Evolutionary conservation across 768 basidiomycete species (phyloP), one percentile per base, ranked within the genome.

Genomic region (Lactarius trivialis): DNA sequence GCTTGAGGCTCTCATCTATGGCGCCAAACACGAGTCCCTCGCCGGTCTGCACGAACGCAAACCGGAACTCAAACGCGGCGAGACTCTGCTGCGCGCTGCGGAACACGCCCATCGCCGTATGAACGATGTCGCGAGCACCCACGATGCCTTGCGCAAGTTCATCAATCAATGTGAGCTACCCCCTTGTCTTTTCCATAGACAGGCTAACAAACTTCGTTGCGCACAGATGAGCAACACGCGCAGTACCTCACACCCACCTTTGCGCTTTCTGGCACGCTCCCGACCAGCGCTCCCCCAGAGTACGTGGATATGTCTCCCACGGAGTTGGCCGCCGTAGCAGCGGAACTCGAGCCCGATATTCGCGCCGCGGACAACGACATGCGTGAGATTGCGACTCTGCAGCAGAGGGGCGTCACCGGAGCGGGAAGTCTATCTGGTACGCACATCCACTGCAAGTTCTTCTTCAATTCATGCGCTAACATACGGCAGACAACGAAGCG

Each of bases 291-390:
- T 14, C 72, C 78, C 1, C 81, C 85, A 7, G 72, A 83, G 28
- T 88, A 86, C 60, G 82, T 82, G 56, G 79, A 79, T 39, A 85
- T 92, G 84, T 78, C 85, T 0, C 69, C 82, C 0, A 81, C 81
- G 60, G 89, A 89, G 67, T 75, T 92, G 8, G 86, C 89, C 43
- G 85, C 85, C 0, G 78, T 89, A 59, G 73, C 92, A 11, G 73
- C 79, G 0, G 91, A 93, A 69, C 88, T 93, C 85, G 91, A 92
- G 66, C 81, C 84, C 4, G 91, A 93, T 56, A 84, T 93, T 55
- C 89, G 91, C 33, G 82, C 84, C 34, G 91, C 89, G 11, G 91
- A 93, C 67, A 82, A 87, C 8, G 89, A 91, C 67, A 82, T 92
- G 79, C 81, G 81, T 39, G 91, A 92, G 70, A 89, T 93, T 34